Evolutionary conservation across 352 stramenopile species (phyloP), one percentile per base, ranked within the genome.

Genomic region (Globisporangium uncinulatum): DNA sequence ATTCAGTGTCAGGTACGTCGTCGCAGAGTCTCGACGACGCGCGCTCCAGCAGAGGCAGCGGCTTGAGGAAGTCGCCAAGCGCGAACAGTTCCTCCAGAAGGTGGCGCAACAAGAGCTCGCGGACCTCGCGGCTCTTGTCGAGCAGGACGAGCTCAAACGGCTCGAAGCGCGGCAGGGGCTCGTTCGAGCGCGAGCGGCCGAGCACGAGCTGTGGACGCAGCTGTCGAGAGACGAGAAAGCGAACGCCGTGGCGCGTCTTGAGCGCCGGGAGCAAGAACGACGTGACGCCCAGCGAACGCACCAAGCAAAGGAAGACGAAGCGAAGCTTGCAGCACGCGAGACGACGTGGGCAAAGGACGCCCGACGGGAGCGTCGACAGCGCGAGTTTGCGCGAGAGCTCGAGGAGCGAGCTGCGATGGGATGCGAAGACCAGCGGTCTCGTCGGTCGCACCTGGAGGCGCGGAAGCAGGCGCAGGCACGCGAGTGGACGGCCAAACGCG

Each of bases 401-500:
- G 11, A 17, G 0, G 74, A 81, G 34, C 61, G 76, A 13, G 42
- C 62, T 6, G 8, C 29, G 3, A 85, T 90, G 76, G 63, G 56
- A 9, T 11, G 57, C 10, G 71, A 72, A 24, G 79, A 87, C 17
- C 81, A 67, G 17, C 52, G 41, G 10, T 70, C 63, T 52, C 69
- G 68, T 11, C 62, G 67, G 42, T 71, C 59, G 51, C 49, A 73
- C n/a, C 83, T 71, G n/a, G 57, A 67, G 32, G 1, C 46, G 14
- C 79, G 74, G 48, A 89, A 77, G 49, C 59, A n/a, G 21, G 42
- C 54, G 1, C 67, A 78, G 44, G 66, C 61, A 9, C 41, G 63
- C 5, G 56, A 69, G 4, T 89, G 81, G 81, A 57, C 59, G 41
- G 61, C 59, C 0, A 86, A 81, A 34, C 76, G 81, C 3, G 79